Evolutionary conservation across 306 rosid genomes (phyloP).

Genomic region (Vachellia pachyceras): DNA sequence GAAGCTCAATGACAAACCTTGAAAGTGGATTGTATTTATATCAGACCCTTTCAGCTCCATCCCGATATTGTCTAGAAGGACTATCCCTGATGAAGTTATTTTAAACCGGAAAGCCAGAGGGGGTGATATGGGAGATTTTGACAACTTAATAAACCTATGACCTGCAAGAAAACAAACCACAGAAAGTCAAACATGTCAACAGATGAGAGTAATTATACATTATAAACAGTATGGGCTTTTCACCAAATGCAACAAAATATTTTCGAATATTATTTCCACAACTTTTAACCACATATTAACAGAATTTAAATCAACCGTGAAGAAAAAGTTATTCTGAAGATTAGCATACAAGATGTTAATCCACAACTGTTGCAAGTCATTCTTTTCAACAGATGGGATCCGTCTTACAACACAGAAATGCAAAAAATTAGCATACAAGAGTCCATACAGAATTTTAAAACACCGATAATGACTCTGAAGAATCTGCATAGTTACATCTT

Average conservation of each 20-base stretch:
- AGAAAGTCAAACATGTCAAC: constrained; percentile 19
- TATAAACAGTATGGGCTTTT: not conserved
- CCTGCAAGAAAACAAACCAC: constrained; percentile 55
- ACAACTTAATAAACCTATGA: constrained; percentile 77
- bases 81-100: constrained; percentile 74
- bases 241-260: constrained; percentile 1
- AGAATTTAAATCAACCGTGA: constrained; percentile 13
- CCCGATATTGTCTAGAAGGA: constrained; percentile 68
- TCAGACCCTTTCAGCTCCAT: constrained; percentile 69
- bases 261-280: constrained; percentile 1
- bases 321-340: constrained; percentile 7
- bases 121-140: constrained; percentile 88
- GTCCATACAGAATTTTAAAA: not conserved
- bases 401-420: constrained; percentile 9
- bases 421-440: not conserved
- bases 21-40: constrained; percentile 72
- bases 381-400: no score
- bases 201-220: constrained; percentile 19
- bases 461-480: not conserved
- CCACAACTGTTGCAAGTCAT: no score
- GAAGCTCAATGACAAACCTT: constrained; percentile 67
- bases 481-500: constrained; percentile 16
- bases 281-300: not conserved
- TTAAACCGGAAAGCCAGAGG: constrained; percentile 76
- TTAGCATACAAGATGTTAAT: not conserved